phyloP scores from a whole-genome alignment of 2,329 filamentous ascomycete genomes.

The Diaporthe sp. region DNA sequence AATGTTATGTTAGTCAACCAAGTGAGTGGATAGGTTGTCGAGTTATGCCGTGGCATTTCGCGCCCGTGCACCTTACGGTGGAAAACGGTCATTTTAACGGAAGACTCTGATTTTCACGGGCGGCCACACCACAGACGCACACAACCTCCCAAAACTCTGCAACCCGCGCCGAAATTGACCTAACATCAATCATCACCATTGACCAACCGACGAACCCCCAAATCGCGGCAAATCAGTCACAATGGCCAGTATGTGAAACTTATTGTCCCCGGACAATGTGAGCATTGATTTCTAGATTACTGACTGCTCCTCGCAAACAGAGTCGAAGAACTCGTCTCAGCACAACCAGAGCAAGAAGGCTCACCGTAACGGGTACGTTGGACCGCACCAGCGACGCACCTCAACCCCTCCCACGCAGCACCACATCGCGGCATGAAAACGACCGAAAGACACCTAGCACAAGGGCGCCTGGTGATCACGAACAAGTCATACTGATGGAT shows the following conservation, averaged over 20 bases:
- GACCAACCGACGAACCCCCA: slow-evolving; percentile 35
- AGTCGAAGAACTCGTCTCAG: slow-evolving; percentile 99
- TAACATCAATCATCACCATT: slow-evolving; percentile 29
- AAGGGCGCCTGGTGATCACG: neutral
- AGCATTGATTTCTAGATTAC: slow-evolving; percentile 32
- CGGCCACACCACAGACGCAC: slow-evolving; percentile 19
- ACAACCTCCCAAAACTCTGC: slow-evolving; percentile 38
- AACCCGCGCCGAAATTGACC: slow-evolving; percentile 31
- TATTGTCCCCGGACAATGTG: neutral
- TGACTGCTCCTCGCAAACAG: slow-evolving; percentile 59
- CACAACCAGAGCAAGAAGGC: slow-evolving; percentile 99
- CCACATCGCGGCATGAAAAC: neutral
- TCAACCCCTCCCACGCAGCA: neutral
- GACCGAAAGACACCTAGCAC: neutral
- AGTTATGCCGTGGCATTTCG: neutral
- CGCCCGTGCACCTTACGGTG: neutral
- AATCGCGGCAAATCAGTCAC: slow-evolving; percentile 59
- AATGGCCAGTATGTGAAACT: slow-evolving; percentile 74
- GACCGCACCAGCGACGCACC: slow-evolving; percentile 31
- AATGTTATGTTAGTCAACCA: neutral
- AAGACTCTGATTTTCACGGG: slow-evolving; percentile 6
- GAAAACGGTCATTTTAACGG: neutral
- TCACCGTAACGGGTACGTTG: slow-evolving; percentile 95
- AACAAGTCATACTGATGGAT: slow-evolving; percentile 27
- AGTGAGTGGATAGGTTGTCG: no score